Percentiles rank a stretch among this genome's conserved stretches.
Conservation (phyloP, 352 stramenopile genomes). For the Globisporangium abappressorium region DNA sequence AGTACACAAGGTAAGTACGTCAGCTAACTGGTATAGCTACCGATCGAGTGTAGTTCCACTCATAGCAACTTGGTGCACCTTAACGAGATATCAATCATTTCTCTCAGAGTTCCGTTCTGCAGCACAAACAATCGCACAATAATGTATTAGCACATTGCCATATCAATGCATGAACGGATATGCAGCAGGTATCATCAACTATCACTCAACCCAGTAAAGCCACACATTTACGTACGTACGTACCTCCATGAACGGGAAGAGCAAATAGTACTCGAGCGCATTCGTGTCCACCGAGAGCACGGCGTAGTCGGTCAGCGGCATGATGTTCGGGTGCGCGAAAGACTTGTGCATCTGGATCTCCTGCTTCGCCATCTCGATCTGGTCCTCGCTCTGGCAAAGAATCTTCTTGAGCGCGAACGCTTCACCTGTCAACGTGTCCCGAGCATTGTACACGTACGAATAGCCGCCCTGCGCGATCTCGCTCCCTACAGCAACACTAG, state of each 20-base stretch:
- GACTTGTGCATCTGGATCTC: conserved; percentile 81
- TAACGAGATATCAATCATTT: conserved; percentile 76
- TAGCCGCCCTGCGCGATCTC: conserved; percentile 87
- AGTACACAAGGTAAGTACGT: not conserved
- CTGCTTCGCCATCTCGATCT: conserved; percentile 70
- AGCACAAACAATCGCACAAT: conserved; percentile 1
- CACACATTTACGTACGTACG: conserved; percentile 21
- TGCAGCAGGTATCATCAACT: not conserved
- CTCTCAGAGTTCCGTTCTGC: conserved; percentile 78
- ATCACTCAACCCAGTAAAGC: not conserved
- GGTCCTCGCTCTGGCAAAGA: conserved; percentile 80
- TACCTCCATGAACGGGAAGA: conserved; percentile 86
- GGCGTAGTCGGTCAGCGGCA: conserved; percentile 78
- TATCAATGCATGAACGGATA: not conserved
- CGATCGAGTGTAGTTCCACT: not conserved
- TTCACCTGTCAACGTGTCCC: conserved; percentile 69
- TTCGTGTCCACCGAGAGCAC: conserved; percentile 47
- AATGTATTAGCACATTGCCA: not conserved
- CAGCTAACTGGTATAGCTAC: too few species aligned
- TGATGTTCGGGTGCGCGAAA: conserved; percentile 79
- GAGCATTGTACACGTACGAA: conserved; percentile 81
- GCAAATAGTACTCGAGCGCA: conserved; percentile 73
- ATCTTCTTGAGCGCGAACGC: conserved; percentile 90
- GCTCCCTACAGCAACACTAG: conserved; percentile 47
- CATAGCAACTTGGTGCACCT: conserved; percentile 24